Base-by-base conservation (phyloP, 306 rosid genomes). In the Senna siamea region DNA sequence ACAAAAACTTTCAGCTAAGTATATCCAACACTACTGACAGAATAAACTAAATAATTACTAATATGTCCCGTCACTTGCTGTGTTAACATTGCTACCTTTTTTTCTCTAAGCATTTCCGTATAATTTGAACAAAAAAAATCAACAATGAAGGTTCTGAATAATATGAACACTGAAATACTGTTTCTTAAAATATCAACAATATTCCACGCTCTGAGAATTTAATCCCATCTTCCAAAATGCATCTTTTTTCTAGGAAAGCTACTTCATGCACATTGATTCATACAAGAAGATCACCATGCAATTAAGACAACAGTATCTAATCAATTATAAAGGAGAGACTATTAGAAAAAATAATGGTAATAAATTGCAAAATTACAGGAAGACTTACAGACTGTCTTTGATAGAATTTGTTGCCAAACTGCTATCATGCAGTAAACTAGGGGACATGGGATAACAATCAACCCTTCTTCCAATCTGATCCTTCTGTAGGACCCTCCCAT, bases 361-460 rank as follows among this genome's bases (percentile, higher is more conserved):
- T 18, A 75, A 7, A 59, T 32, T n/a, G 77, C 52, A 47, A 77
- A 44, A 60, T 77, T 68, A 85, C 66, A 78, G 56, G 28, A 77
- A 72, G 79, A 88, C 99, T 92, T 87, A 95, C 99, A 23, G 80
- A 79, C 83, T 87, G 79, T 90, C 96, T 87, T 86, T 92, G 73
- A 67, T 85, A 58, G 95, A 83, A 78, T 72, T 87, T 48, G 79
- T 84, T 64, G 75, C 85, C 68, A 93, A 77, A 80, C 83, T 86
- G 82, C 70, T 86, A 70, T 88, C 90, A 65, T 95, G 99, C 87
- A 95, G 83, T 79, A 90, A 80, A 83, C 99, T 95, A 32, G 99
- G 99, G 59, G 99, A 90, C 89, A 90, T 90, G 66, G 96, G 90
- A 65, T 65, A 87, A 58, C 76, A 85, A 40, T 88, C 95, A 2